These are phyloP conservation scores for Phytopythium sindhum DNA, from an alignment of 352 stramenopile species.

Conservation along the genomic window DNA sequence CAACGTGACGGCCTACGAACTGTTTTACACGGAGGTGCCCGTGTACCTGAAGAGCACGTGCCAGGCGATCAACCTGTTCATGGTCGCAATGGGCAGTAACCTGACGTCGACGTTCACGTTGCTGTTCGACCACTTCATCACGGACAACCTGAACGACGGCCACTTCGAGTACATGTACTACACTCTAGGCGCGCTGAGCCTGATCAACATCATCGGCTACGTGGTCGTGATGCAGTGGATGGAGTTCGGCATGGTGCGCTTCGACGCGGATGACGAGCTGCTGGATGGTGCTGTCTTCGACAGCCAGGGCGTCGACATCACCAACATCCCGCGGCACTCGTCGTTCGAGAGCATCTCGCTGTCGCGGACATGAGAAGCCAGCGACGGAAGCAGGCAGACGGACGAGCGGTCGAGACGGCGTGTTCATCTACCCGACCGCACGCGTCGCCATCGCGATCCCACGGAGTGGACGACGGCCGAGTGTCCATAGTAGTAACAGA, in stretches of 20 bases:
- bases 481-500: constrained; percentile 2
- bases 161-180: constrained; percentile 91
- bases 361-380: constrained; percentile 13
- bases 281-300: constrained; percentile 57
- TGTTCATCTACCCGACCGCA: neutral
- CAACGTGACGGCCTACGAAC: constrained; percentile 85
- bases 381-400: no score
- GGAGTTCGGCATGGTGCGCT: constrained; percentile 83
- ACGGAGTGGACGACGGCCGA: neutral
- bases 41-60: constrained; percentile 87
- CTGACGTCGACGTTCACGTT: constrained; percentile 87
- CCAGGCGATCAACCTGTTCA: constrained; percentile 87
- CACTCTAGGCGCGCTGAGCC: constrained; percentile 63
- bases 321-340: constrained; percentile 61
- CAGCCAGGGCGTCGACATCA: constrained; percentile 63
- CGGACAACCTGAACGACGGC: constrained; percentile 69
- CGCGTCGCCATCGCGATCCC: neutral
- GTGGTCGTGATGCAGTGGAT: constrained; percentile 84
- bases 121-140: constrained; percentile 75
- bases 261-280: constrained; percentile 67
- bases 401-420: neutral
- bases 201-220: constrained; percentile 73
- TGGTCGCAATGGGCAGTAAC: constrained; percentile 86
- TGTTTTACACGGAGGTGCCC: constrained; percentile 87
- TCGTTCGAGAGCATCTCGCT: constrained; percentile 82